phyloP scores from a whole-genome alignment of 805 yeast species.

The Pichia deserticola region DNA sequence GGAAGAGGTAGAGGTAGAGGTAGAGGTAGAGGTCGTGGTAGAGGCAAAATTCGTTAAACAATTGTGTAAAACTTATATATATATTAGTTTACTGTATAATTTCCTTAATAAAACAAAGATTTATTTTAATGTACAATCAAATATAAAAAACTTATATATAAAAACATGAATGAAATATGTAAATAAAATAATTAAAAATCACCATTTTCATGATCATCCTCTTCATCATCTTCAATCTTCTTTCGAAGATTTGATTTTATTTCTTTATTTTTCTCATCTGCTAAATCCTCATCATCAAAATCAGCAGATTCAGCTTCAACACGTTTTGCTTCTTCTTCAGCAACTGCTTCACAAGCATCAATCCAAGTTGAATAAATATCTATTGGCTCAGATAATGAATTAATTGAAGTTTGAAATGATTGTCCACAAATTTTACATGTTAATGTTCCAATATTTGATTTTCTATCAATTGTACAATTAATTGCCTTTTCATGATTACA shows the following conservation, averaged over 20 bases:
- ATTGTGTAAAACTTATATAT: no score
- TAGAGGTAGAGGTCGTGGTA: background rate
- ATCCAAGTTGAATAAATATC: conserved; percentile 97
- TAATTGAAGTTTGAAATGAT: conserved; percentile 80
- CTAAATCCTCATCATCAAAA: conserved; percentile 4
- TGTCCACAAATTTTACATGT: conserved; percentile 94
- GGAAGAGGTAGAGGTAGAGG: conserved; percentile 1
- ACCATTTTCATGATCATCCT: conserved; percentile 10
- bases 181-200: conserved; percentile 5
- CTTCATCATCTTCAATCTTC: conserved; percentile 9
- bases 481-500: conserved; percentile 95
- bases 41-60: background rate
- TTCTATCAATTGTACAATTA: conserved; percentile 80
- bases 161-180: background rate
- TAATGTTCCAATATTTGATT: conserved; percentile 72
- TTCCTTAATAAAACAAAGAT: background rate
- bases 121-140: background rate
- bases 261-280: background rate
- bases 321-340: conserved; percentile 44
- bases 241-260: background rate
- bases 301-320: conserved; percentile 13
- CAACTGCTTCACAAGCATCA: conserved; percentile 89
- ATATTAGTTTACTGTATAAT: no score
- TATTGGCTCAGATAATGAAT: conserved; percentile 79
- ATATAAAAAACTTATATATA: background rate